Evolutionary conservation across 495 filamentous ascomycete genomes (phyloP), one percentile per base, ranked within the genome.

Genomic region (Penicillium coffeae): DNA sequence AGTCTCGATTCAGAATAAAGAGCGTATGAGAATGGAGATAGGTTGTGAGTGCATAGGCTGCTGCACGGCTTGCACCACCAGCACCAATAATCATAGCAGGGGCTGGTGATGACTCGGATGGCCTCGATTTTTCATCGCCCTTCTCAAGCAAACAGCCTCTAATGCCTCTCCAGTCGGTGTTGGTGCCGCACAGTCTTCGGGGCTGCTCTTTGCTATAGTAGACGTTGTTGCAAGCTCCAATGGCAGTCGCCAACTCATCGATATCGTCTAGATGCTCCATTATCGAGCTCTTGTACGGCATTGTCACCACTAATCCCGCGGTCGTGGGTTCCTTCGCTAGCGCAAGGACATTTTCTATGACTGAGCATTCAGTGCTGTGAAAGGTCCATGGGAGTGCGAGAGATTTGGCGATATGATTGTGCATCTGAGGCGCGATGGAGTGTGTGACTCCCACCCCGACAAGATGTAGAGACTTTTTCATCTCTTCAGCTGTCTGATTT

Each of bases 211-310:
- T 55, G 16, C 74, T 68, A 42, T 78, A 61, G 64, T 83, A 87
- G 15, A 87, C 65, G n/a, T 83, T 87, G 66, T 88, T 87, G 59
- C 78, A 77, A 33, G 83, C 82, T 21, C 82, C 81, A 15, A 86
- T 78, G 19, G 71, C 76, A 14, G 64, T 68, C 14, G 67, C 79
- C 46, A 83, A 73, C 1, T 76, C 71, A 9, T 82, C 84, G n/a
- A 82, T 55, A 25, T 74, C 70, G 63, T 87, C 82, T 4, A 86
- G 76, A 42, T 81, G 68, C 1, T 68, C 64, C 54, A 86, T 73
- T 43, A 87, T 81, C 21, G 73, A 68, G 14, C 83, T 69, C 59
- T 88, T 88, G 68, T 82, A 74, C 0, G 84, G 83, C 83, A 87
- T 87, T 22, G 81, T 88, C 21, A 86, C 74, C 8, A 79, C 78